Evolutionary conservation across 2,329 filamentous ascomycete species (phyloP).

Genomic region (Pseudogymnoascus sp.): DNA sequence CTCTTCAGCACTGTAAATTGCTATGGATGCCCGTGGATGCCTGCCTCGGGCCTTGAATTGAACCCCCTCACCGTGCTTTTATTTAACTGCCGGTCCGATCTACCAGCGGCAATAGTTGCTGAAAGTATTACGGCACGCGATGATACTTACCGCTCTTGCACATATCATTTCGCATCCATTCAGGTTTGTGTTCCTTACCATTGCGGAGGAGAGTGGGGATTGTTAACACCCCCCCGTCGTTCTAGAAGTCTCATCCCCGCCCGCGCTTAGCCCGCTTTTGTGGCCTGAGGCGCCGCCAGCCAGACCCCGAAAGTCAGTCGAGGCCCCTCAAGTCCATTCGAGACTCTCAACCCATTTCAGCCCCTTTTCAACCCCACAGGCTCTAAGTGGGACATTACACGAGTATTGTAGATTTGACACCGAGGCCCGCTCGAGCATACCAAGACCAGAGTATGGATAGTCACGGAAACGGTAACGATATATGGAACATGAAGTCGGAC

Average conservation of each 20-base stretch:
- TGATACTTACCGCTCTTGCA: constrained; percentile 4
- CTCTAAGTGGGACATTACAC: constrained; percentile 2
- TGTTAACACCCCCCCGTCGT: background rate
- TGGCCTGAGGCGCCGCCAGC: background rate
- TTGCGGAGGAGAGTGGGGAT: background rate
- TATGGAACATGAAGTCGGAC: background rate
- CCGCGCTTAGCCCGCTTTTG: constrained; percentile 6
- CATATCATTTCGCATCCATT: background rate
- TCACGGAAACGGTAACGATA: background rate
- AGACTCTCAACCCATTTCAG: background rate
- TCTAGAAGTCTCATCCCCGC: constrained; percentile 7
- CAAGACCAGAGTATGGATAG: background rate
- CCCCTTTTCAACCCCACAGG: background rate
- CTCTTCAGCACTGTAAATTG: background rate
- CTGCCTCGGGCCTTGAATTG: background rate
- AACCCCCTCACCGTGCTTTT: background rate
- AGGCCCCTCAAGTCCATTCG: background rate
- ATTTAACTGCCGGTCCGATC: background rate
- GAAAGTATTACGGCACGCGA: background rate
- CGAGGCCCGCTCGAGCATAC: constrained; percentile 2
- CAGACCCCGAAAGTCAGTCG: background rate
- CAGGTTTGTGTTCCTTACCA: background rate
- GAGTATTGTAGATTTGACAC: background rate
- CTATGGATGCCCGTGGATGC: background rate
- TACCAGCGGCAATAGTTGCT: background rate